Conservation (phyloP, 176 grass and related monocot species). For the Carex cristatella region DNA sequence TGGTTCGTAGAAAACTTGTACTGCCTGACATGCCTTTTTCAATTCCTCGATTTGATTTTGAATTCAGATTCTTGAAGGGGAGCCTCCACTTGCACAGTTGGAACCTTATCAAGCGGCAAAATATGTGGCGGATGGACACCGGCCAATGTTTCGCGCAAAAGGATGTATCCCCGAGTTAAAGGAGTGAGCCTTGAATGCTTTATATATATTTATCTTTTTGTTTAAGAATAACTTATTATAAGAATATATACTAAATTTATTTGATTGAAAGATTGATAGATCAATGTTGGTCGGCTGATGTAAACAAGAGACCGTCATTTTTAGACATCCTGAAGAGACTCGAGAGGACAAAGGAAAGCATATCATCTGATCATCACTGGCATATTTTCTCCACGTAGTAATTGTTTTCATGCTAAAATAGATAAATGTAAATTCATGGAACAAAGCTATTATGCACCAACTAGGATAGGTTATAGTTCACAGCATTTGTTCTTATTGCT, state of each 20-base stretch:
- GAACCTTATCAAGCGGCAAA: slow-evolving; percentile 97
- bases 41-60: background rate
- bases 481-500: background rate
- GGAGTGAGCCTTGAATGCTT: slow-evolving; percentile 51
- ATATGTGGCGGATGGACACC: slow-evolving; percentile 76
- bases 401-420: slow-evolving; percentile 5
- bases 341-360: slow-evolving; percentile 72
- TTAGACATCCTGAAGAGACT: slow-evolving; percentile 92
- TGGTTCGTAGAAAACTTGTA: background rate
- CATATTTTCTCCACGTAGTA: slow-evolving; percentile 68
- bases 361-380: slow-evolving; percentile 72
- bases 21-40: slow-evolving; percentile 9
- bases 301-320: slow-evolving; percentile 82
- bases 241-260: background rate
- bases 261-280: slow-evolving; percentile 57
- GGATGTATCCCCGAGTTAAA: slow-evolving; percentile 55
- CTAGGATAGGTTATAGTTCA: background rate
- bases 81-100: slow-evolving; percentile 63
- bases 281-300: slow-evolving; percentile 65
- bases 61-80: slow-evolving; percentile 90
- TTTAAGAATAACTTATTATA: background rate
- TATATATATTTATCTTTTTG: background rate
- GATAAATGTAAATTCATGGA: background rate
- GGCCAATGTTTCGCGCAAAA: slow-evolving; percentile 68
- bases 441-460: background rate